Evolutionary conservation across 2,329 filamentous ascomycete genomes (phyloP).

Genomic region (Aspergillus spinulosporus): DNA sequence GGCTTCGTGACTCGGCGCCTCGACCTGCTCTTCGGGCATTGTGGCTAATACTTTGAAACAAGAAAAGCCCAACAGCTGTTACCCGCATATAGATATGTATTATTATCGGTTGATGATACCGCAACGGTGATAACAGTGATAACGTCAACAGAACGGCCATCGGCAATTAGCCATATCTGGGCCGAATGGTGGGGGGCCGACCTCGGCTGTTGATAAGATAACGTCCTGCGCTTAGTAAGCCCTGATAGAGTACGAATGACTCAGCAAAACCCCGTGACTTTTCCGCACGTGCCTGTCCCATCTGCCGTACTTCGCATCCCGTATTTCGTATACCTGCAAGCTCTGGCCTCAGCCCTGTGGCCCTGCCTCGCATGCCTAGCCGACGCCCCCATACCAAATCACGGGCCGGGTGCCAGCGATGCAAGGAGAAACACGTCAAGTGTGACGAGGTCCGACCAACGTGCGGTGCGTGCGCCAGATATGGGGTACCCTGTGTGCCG

Average conservation of each 20-base stretch:
- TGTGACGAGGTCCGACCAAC: neutral
- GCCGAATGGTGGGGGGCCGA: neutral
- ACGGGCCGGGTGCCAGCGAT: neutral
- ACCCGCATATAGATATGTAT: neutral
- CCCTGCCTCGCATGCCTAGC: neutral
- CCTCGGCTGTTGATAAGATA: neutral
- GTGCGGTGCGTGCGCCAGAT: neutral
- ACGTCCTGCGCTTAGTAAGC: neutral
- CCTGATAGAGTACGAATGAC: neutral
- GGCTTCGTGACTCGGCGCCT: neutral
- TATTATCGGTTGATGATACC: neutral
- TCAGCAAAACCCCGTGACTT: neutral
- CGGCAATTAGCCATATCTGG: neutral
- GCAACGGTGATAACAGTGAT: neutral
- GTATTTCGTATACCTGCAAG: neutral
- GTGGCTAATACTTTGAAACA: neutral
- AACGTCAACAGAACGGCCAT: neutral
- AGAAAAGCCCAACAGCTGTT: neutral
- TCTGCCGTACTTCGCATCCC: neutral
- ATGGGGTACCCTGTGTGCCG: neutral
- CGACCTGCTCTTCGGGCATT: neutral
- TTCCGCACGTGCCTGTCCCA: neutral
- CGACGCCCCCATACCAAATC: slow-evolving; percentile 3
- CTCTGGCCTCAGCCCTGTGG: neutral
- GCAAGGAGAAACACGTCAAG: slow-evolving; percentile 1